These are phyloP conservation scores for Colletotrichum truncatum DNA, from an alignment of 2,329 filamentous ascomycete species.

Conservation along the genomic window DNA sequence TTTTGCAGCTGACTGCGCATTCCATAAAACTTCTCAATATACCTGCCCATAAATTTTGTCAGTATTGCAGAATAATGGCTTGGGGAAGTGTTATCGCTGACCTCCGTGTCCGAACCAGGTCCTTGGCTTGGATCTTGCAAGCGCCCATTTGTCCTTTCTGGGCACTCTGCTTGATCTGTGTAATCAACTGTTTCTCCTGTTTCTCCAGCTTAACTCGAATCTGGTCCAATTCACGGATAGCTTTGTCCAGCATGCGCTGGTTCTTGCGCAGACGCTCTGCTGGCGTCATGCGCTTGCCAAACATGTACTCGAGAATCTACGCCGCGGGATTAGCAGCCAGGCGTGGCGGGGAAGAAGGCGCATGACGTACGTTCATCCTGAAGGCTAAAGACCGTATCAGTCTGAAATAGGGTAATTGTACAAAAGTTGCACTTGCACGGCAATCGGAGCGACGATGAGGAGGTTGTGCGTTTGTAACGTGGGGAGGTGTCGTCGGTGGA, in stretches of 20 bases:
- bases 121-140: constrained; percentile 97
- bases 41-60: constrained; percentile 58
- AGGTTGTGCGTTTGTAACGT: constrained; percentile 1
- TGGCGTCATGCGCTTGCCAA: constrained; percentile 98
- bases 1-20: constrained; percentile 98
- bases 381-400: neutral
- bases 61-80: neutral
- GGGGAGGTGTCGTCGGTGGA: constrained; percentile 17
- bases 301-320: constrained; percentile 99
- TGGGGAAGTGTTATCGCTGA: constrained; percentile 42
- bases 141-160: constrained; percentile 99
- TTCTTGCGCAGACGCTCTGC: constrained; percentile 92
- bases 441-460: constrained; percentile 1
- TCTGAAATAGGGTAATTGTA: neutral
- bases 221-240: constrained; percentile 93
- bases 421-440: neutral
- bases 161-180: constrained; percentile 97
- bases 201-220: constrained; percentile 96
- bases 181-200: constrained; percentile 96
- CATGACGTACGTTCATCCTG: constrained; percentile 65
- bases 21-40: constrained; percentile 97
- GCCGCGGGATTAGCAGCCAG: constrained; percentile 27
- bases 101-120: constrained; percentile 90
- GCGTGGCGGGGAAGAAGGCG: constrained; percentile 18
- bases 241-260: constrained; percentile 96